Evolutionary conservation across 179 eudicot species (phyloP), one percentile per base, ranked within the genome.

Genomic region (Nepenthes alata): DNA sequence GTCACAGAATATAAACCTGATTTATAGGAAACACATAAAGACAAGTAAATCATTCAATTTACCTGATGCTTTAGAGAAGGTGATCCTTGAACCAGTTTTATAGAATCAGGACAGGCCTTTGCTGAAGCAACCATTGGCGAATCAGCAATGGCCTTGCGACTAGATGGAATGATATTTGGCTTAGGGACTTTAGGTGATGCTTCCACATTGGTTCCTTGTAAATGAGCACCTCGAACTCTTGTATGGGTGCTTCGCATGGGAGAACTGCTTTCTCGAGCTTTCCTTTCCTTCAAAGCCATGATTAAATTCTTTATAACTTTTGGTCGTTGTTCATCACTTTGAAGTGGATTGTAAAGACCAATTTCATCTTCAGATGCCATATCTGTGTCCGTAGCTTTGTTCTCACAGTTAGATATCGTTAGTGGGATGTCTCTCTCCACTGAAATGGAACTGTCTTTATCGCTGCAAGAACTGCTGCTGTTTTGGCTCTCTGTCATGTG

Each of bases 381-480:
- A 69, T 83, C 83, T 39, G 80, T 75, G 56, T 82, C 84, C 57
- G 79, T 77, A 54, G 78, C 79, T 71, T 79, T 83, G 67, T 70
- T 75, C 64, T 86, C 91, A 67, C 75, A 62, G 70, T 74, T 78
- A 47, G 47, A 60, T 16, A 60, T 77, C 58, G 65, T 39, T 35
- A 78, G 74, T 36, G 65, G 78, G 45, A 75, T 64, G 74, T 74
- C 89, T 66, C 76, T 89, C 78, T 86, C 98, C 36, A 82, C 77
- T 25, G 94, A 81, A 62, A 75, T 52, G 34, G 82, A 72, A 67
- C 90, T 85, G 37, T 85, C 97, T 65, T 75, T 90, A 68, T 93
- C 98, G 72, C 98, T 85, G 70, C 90, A 85, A 56, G 98, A 87
- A 69, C 98, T 81, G 74, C 72, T 80, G 69, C 98, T 93, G 64